phyloP scores from a whole-genome alignment of 2,329 filamentous ascomycete species.

The Aspergillus udagawae region DNA sequence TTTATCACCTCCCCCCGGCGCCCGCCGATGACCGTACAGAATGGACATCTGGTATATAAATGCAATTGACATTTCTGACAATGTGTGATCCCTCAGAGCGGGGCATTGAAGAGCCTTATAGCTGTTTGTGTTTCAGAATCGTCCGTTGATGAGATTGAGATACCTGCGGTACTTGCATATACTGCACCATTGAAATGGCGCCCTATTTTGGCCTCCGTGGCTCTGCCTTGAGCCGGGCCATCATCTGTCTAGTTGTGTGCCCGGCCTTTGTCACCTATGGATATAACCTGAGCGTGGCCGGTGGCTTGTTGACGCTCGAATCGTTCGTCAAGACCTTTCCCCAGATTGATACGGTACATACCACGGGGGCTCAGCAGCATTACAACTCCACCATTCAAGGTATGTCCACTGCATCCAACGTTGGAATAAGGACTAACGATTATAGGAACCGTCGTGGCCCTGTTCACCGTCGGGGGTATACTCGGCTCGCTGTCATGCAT shows the following conservation, averaged over 20 bases:
- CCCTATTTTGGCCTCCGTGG: constrained; percentile 24
- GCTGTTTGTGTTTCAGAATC: not conserved
- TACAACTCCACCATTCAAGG: constrained; percentile 46
- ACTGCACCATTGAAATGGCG: not conserved
- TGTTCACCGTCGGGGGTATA: constrained; percentile 45
- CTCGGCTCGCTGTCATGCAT: constrained; percentile 45
- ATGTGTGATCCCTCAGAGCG: not conserved
- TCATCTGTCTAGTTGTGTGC: constrained; percentile 24
- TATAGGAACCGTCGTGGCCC: constrained; percentile 37
- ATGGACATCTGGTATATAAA: not conserved
- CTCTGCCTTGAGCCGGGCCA: constrained; percentile 16
- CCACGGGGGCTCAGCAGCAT: constrained; percentile 29
- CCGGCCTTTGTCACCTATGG: constrained; percentile 43
- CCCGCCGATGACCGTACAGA: not conserved
- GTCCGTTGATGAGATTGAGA: not conserved
- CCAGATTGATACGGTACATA: constrained; percentile 45
- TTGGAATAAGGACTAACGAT: not conserved
- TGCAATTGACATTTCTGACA: not conserved
- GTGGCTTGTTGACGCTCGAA: constrained; percentile 59
- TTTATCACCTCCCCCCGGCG: not conserved
- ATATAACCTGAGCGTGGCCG: constrained; percentile 50
- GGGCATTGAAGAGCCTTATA: not conserved
- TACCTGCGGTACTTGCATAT: not conserved
- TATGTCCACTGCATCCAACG: constrained; percentile 1
- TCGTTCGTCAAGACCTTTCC: constrained; percentile 54